Evolutionary conservation across 306 rosid genomes (phyloP), one percentile per base, ranked within the genome.

Genomic region (Herpetospermum pedunculosum): DNA sequence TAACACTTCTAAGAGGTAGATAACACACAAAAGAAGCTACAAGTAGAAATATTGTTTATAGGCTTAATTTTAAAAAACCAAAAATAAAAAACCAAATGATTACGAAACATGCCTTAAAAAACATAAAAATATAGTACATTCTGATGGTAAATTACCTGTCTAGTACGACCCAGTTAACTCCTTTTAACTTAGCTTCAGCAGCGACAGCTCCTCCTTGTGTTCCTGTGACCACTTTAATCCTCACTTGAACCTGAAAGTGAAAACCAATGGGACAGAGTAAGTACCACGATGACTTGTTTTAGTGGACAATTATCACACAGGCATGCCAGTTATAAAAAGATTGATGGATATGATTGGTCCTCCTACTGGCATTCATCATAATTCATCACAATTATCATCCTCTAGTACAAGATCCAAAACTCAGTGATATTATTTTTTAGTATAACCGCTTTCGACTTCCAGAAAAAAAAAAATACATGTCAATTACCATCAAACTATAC

Each of bases 91-190:
- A n/a, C n/a, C n/a, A n/a, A n/a, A n/a, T n/a, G n/a, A n/a, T n/a
- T n/a, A n/a, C n/a, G n/a, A n/a, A n/a, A n/a, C n/a, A n/a, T n/a
- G n/a, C n/a, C n/a, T n/a, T n/a, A n/a, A 34, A 6, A 58, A 89
- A 86, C 83, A 86, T 35, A 86, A 83, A 84, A 87, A 86, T 77
- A 7, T 77, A 77, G 85, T 91, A 86, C 88, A 83, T 91, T 81
- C 76, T 43, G 73, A 75, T 67, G 89, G 73, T 83, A 78, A 87
- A 86, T 91, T 94, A 94, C 98, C 91, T 91, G 95, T 94, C 98
- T 91, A 94, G 92, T 76, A 94, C 78, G 96, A 94, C 95, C 98
- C 98, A 94, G 63, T 86, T 88, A 86, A 87, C 90, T 62, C 92
- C 92, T 47, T 84, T 85, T 81, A 87, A 76, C 85, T 84, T 91